Base-by-base conservation (phyloP, 768 basidiomycete genomes). In the Phanerochaete sordida region DNA sequence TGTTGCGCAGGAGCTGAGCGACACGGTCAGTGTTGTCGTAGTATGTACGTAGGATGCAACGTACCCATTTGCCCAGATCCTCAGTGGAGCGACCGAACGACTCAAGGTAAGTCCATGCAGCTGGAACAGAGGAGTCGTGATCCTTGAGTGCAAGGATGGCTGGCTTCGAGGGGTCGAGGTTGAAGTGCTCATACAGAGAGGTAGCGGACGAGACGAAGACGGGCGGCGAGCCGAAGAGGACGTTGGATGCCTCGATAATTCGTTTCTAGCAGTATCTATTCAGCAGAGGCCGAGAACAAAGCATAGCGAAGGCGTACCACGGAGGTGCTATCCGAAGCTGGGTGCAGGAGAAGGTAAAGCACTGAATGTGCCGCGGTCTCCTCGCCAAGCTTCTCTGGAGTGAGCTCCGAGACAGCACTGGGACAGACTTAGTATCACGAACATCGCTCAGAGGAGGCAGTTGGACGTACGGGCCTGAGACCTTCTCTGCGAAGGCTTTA, bases 401-500 rank as follows among this genome's bases (percentile, higher is more conserved):
- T 64, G 23, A 84, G 71, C 19, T 73, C 69, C 57, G 76, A 73
- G 16, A 79, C 70, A 0, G 76, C 72, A 7, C 81, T 81, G 58
- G 21, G 45, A 62, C 44, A 43, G 19, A 9, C 39, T 11, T 43
- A 8, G 24, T 57, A 45, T 61, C 35, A 13, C 23, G n/a, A 6
- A 52, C n/a, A 57, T 30, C n/a, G n/a, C n/a, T n/a, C n/a, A n/a
- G n/a, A n/a, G n/a, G n/a, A n/a, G n/a, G n/a, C n/a, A n/a, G n/a
- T 3, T 21, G 12, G 24, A 78, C 90, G 67, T 66, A 94, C 91
- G 86, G 81, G 5, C 84, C 79, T 30, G 83, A 79, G 0, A 92
- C 90, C 70, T 88, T 91, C 65, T 86, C 82, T 0, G 88, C 84
- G 70, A 94, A 99, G 0, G 78, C 74, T 63, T 82, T 79, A 65